These are phyloP conservation scores for Paramecium tetraurelia DNA, from an alignment of 73 alveolate species.

Conservation along the genomic window DNA sequence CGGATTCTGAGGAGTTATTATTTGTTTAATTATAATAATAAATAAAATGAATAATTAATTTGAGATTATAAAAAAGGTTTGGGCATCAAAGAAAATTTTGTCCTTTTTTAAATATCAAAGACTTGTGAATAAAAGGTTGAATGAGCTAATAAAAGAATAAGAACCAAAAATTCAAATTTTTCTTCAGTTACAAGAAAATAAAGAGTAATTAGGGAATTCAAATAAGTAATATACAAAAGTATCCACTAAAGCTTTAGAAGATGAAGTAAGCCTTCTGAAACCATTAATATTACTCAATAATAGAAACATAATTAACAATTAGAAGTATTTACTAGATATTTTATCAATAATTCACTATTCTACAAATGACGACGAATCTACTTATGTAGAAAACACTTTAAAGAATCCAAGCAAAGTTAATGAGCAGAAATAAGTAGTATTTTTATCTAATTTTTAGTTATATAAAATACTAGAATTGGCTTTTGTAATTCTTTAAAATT, in stretches of 20 bases:
- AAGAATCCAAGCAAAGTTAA: background rate
- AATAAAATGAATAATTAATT: background rate
- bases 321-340: background rate
- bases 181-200: background rate
- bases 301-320: background rate
- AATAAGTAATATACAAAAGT: background rate
- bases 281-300: background rate
- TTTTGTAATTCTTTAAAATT: background rate
- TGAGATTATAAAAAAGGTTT: background rate
- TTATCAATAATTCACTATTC: background rate
- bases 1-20: background rate
- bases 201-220: background rate
- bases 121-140: background rate
- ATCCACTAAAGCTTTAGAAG: background rate
- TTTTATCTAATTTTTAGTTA: background rate
- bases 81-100: background rate
- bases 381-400: background rate
- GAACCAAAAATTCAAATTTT: background rate
- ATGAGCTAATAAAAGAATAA: background rate
- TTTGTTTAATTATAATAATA: background rate
- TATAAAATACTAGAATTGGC: background rate
- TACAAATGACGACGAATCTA: background rate
- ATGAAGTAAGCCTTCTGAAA: background rate
- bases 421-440: background rate
- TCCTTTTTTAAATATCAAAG: background rate